A percentile compares a stretch with the other conserved stretches of the same genome.
phyloP scores from a whole-genome alignment of 2,329 filamentous ascomycete genomes.

The Neonectria ditissima region DNA sequence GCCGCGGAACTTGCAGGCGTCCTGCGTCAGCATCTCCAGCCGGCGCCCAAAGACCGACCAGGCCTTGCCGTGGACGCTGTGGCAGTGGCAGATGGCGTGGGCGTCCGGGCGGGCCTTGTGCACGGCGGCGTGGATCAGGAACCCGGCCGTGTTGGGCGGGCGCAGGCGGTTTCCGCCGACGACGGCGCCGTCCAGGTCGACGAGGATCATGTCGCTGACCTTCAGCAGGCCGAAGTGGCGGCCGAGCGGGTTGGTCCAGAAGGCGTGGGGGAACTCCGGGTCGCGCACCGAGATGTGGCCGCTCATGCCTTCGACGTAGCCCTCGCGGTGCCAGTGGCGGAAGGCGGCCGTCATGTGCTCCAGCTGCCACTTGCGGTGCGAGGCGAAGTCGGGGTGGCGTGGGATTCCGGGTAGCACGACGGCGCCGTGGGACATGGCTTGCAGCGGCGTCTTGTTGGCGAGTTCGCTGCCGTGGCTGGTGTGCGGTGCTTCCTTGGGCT shows the following conservation, averaged over 20 bases:
- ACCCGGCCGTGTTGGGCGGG: conserved; percentile 76
- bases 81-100: conserved; percentile 75
- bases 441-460: conserved; percentile 38
- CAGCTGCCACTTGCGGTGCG: conserved; percentile 52
- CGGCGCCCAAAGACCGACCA: conserved; percentile 73
- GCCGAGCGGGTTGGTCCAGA: conserved; percentile 76
- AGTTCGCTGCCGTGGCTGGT: conserved; percentile 40
- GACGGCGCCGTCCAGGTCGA: conserved; percentile 70
- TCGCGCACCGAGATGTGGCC: conserved; percentile 76
- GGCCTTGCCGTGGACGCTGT: conserved; percentile 73
- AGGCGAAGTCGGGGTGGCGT: conserved; percentile 37
- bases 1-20: conserved; percentile 71
- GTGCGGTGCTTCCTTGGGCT: conserved; percentile 30
- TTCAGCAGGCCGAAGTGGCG: conserved; percentile 74
- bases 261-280: conserved; percentile 68
- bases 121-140: conserved; percentile 74
- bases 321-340: conserved; percentile 73
- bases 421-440: conserved; percentile 44
- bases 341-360: conserved; percentile 76
- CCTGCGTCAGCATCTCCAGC: conserved; percentile 77
- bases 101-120: conserved; percentile 74
- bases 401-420: conserved; percentile 43
- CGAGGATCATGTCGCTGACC: conserved; percentile 75
- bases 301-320: conserved; percentile 75
- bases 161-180: conserved; percentile 70